Conservation (phyloP, 768 basidiomycete species). For the Rhizopogon vulgaris region DNA sequence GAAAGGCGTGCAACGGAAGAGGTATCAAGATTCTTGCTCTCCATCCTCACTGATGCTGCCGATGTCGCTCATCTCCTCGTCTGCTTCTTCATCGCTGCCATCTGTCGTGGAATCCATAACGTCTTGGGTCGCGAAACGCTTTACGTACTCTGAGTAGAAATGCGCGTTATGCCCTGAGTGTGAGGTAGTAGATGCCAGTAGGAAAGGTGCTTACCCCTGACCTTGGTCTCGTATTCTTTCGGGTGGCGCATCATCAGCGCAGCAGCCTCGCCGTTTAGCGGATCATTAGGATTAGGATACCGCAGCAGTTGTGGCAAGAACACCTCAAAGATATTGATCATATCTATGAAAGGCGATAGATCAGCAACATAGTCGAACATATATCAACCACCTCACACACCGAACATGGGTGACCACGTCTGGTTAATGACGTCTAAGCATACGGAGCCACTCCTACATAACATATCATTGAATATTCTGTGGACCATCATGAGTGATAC, state of each 20-base stretch:
- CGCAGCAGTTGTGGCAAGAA: slow-evolving; percentile 95
- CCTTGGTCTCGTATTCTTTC: slow-evolving; percentile 90
- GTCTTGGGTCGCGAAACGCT: slow-evolving; percentile 88
- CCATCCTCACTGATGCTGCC: slow-evolving; percentile 77
- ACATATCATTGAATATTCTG: slow-evolving; percentile 5
- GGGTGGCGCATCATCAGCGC: slow-evolving; percentile 96
- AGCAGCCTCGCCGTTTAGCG: slow-evolving; percentile 96
- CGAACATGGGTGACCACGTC: slow-evolving; percentile 99
- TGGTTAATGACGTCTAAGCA: slow-evolving; percentile 99
- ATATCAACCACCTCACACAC: slow-evolving; percentile 40
- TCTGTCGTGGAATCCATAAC: slow-evolving; percentile 71
- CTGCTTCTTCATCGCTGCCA: slow-evolving; percentile 59
- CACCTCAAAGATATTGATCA: slow-evolving; percentile 99
- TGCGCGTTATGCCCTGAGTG: slow-evolving; percentile 3
- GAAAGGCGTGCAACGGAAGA: slow-evolving; percentile 1
- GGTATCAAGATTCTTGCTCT: slow-evolving; percentile 27
- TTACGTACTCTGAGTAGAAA: slow-evolving; percentile 78
- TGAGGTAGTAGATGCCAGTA: not conserved
- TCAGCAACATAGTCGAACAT: not conserved
- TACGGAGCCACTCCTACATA: slow-evolving; percentile 85
- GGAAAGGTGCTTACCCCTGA: slow-evolving; percentile 59
- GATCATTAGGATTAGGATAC: slow-evolving; percentile 98
- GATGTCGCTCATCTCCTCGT: slow-evolving; percentile 84
- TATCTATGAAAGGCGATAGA: slow-evolving; percentile 50
- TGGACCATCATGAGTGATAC: slow-evolving; percentile 27